Percentiles rank a stretch among this genome's conserved stretches.
Conservation (phyloP, 2,329 filamentous ascomycete species). For the Taxawa tesnikishii region DNA sequence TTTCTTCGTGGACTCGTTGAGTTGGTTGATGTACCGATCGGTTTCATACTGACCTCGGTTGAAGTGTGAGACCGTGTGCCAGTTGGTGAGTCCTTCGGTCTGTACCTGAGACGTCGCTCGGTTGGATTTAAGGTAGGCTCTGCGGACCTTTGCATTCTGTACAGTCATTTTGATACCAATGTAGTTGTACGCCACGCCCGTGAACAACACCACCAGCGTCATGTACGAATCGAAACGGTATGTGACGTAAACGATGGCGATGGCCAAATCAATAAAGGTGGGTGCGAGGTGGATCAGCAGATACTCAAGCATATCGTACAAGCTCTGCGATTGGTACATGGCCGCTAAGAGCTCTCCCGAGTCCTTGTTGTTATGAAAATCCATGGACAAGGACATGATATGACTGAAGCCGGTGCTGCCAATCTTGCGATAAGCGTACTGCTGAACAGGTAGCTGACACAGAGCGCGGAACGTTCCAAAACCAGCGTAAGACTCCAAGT, state of each 20-base stretch:
- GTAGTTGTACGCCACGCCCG: constrained; percentile 40
- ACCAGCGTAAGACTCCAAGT: constrained; percentile 39
- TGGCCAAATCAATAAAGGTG: constrained; percentile 47
- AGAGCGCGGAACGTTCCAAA: constrained; percentile 37
- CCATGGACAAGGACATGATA: constrained; percentile 56
- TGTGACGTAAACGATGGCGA: constrained; percentile 50
- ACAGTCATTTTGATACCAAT: constrained; percentile 31
- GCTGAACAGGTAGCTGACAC: constrained; percentile 43
- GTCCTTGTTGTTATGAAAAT: constrained; percentile 56
- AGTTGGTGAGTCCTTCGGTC: constrained; percentile 47
- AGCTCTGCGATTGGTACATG: constrained; percentile 49
- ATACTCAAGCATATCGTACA: constrained; percentile 48
- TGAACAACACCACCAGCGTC: constrained; percentile 35
- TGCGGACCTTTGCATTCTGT: constrained; percentile 22
- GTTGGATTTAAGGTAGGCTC: constrained; percentile 18
- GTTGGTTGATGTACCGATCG: constrained; percentile 31
- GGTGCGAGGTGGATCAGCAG: constrained; percentile 49
- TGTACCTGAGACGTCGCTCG: constrained; percentile 41
- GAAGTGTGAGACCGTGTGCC: constrained; percentile 49
- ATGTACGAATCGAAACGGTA: constrained; percentile 51
- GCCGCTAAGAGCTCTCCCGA: constrained; percentile 53
- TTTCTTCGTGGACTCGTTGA: constrained; percentile 22
- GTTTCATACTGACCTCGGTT: constrained; percentile 44
- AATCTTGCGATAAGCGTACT: constrained; percentile 46
- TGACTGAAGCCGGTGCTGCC: constrained; percentile 52